Evolutionary conservation across 768 basidiomycete species (phyloP).

Genomic region (Collybia sordida): DNA sequence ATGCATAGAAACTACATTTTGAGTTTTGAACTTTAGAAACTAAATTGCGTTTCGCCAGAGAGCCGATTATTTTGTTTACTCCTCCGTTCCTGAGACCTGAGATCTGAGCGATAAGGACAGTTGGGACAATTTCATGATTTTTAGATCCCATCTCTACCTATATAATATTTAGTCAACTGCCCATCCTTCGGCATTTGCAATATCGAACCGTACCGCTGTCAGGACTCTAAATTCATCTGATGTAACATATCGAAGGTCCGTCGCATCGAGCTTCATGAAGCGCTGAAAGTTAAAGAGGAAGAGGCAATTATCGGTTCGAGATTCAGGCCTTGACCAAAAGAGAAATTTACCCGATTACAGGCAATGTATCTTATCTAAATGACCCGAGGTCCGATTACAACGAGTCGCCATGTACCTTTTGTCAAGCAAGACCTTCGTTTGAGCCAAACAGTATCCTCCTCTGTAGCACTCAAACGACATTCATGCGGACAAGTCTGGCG

Average conservation of each 20-base stretch:
- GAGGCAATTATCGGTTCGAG: neutral
- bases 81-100: slow-evolving; percentile 92
- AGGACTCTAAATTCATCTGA: slow-evolving; percentile 95
- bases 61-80: slow-evolving; percentile 89
- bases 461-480: neutral
- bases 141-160: slow-evolving; percentile 98
- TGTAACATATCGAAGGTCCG: slow-evolving; percentile 90
- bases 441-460: neutral
- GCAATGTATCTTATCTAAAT: neutral
- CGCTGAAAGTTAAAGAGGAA: neutral
- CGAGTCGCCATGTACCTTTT: neutral
- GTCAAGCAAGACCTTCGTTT: neutral
- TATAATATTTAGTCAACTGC: neutral
- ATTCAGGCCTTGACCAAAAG: no score
- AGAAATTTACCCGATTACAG: slow-evolving; percentile 3
- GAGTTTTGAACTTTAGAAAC: slow-evolving; percentile 88
- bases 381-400: neutral
- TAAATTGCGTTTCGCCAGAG: slow-evolving; percentile 88
- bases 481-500: slow-evolving; percentile 6
- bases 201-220: slow-evolving; percentile 65
- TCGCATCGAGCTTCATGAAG: slow-evolving; percentile 90
- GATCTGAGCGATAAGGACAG: slow-evolving; percentile 84
- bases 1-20: slow-evolving; percentile 59
- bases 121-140: slow-evolving; percentile 96
- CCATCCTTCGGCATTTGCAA: neutral